Percentiles rank a stretch among this genome's conserved stretches.
Conservation (phyloP, 768 basidiomycete species). For the Kwoniella dejecticola region DNA sequence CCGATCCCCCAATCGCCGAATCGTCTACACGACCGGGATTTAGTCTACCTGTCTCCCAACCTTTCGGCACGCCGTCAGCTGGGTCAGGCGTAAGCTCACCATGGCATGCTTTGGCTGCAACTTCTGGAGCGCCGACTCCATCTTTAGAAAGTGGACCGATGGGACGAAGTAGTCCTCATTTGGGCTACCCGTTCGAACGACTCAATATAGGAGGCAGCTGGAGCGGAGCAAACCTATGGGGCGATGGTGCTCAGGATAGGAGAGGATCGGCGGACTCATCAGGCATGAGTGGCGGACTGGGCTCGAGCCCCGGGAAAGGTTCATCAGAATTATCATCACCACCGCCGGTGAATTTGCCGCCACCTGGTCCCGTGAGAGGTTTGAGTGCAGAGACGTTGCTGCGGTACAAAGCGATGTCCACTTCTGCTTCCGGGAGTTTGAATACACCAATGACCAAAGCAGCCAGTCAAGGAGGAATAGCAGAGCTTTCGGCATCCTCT, state of each 20-base stretch:
- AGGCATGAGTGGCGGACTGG: neutral
- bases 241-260: conserved; percentile 18
- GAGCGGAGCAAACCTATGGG: conserved; percentile 46
- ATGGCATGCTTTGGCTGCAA: conserved; percentile 47
- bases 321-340: neutral
- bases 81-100: conserved; percentile 28
- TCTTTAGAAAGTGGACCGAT: conserved; percentile 43
- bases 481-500: neutral
- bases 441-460: conserved; percentile 15
- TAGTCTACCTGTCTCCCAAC: conserved; percentile 8
- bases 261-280: conserved; percentile 20
- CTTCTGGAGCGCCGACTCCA: conserved; percentile 51
- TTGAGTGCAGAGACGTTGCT: conserved; percentile 36
- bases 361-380: conserved; percentile 16
- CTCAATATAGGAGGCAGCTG: conserved; percentile 50
- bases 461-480: neutral
- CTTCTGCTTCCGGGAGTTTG: neutral
- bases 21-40: conserved; percentile 16
- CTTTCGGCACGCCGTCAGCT: conserved; percentile 6
- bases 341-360: conserved; percentile 12
- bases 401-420: conserved; percentile 28
- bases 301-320: conserved; percentile 1
- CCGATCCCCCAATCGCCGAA: conserved; percentile 14
- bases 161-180: conserved; percentile 47
- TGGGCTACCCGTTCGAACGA: conserved; percentile 53